Base-by-base conservation (phyloP, 2,329 filamentous ascomycete genomes). In the Fusarium verrucosum region DNA sequence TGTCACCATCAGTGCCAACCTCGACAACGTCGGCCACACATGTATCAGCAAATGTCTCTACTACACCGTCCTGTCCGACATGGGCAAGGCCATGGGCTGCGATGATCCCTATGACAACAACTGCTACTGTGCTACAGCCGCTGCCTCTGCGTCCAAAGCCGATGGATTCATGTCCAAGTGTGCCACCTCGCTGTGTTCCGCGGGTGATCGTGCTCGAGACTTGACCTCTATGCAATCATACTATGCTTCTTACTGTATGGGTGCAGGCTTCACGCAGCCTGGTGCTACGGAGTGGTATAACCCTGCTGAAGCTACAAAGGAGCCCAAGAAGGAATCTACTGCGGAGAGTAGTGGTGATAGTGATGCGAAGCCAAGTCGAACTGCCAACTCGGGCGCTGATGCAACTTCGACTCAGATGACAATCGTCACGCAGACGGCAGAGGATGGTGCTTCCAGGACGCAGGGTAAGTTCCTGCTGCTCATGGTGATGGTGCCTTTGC, bases 391-490 rank as follows among this genome's bases (percentile, higher is more conserved):
- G 10, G 61, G 59, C 25, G 17, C 43, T 4, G 64, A 46, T 8
- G 57, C 49, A 1, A 73, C 69, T 11, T 69, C 66, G 10, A 71
- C 71, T 22, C 58, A 66, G 14, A 43, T 69, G 55, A 71, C 68
- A 9, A 62, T 69, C 35, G 57, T 73, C 30, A 72, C 71, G 7
- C 62, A 71, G 50, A 72, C 71, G 13, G 70, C 65, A 22, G 61
- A 66, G 30, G 67, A 65, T 22, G 65, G 59, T 28, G 62, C 70
- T 50, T 63, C 63, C 37, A 61, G 57, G 42, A 69, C 71, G 57
- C 62, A 44, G 65, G 68, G 71, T 73, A 72, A 69, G 71, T 73
- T 69, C 62, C 65, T 73, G 62, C 66, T 73, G 30, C 62, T 70
- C 55, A 66, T 70, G 60, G 63, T 52, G 50, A 59, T 50, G 37